These are phyloP conservation scores for Calocera viscosa DNA, from an alignment of 768 basidiomycete genomes.

Conservation along the genomic window DNA sequence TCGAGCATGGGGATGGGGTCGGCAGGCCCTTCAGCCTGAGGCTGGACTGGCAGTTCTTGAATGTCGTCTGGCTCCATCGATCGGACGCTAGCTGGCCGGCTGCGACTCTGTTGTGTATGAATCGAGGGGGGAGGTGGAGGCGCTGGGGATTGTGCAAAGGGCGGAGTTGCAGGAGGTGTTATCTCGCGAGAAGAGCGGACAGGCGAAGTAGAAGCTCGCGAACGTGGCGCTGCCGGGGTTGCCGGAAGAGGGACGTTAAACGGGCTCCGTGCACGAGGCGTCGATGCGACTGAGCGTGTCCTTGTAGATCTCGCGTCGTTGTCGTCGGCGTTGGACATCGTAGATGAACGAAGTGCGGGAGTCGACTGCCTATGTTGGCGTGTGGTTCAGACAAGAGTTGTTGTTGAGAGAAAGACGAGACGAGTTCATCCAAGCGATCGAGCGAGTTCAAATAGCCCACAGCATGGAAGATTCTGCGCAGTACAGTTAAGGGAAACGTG, in stretches of 20 bases:
- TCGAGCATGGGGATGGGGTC: slow-evolving; percentile 29
- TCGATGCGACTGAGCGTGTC: neutral
- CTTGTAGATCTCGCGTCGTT: neutral
- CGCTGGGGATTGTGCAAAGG: neutral
- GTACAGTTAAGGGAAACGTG: neutral
- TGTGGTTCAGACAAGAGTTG: neutral
- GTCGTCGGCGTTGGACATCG: neutral
- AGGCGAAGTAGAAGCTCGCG: neutral
- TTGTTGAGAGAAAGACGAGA: neutral
- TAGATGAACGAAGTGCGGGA: neutral
- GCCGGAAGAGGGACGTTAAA: neutral
- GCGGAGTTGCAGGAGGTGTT: neutral
- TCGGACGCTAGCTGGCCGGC: neutral
- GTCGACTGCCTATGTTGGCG: neutral
- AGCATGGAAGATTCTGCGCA: neutral
- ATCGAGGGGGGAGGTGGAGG: neutral
- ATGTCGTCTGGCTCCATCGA: neutral
- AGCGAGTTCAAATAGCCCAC: neutral
- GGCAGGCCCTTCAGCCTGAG: neutral
- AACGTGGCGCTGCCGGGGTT: neutral
- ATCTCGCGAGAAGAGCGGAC: neutral
- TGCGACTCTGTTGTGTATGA: neutral
- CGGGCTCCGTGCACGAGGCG: neutral
- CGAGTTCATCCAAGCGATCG: neutral
- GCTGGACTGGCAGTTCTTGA: neutral